Percentiles rank a stretch among this genome's conserved stretches.
Conservation (phyloP, 768 basidiomycete species). For the Leccinum barrowsii region DNA sequence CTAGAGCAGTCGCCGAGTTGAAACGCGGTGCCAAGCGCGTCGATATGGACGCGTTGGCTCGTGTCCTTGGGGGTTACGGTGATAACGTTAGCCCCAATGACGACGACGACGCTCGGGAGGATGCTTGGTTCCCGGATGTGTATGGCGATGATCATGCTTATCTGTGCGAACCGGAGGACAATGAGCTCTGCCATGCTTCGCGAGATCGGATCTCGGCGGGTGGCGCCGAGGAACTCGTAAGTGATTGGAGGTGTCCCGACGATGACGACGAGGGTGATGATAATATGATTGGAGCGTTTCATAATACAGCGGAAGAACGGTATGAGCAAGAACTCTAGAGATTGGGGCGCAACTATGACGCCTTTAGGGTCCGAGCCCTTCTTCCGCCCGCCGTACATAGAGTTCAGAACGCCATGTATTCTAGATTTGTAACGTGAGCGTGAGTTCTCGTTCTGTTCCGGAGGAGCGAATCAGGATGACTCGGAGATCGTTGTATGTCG, state of each 20-base stretch:
- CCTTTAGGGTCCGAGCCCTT: slow-evolving; percentile 1
- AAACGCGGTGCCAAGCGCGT: slow-evolving; percentile 41
- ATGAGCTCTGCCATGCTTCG: slow-evolving; percentile 3
- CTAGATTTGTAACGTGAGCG: slow-evolving; percentile 1
- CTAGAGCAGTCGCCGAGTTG: slow-evolving; percentile 11
- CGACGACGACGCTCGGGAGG: slow-evolving; percentile 3
- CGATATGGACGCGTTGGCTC: slow-evolving; percentile 54
- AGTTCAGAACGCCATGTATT: slow-evolving; percentile 2
- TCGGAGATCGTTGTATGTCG: background rate
- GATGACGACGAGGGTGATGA: background rate
- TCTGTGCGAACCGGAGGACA: slow-evolving; percentile 12
- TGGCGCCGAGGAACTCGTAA: slow-evolving; percentile 35
- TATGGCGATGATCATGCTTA: slow-evolving; percentile 16
- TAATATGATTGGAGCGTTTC: slow-evolving; percentile 13
- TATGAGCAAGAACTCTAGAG: slow-evolving; percentile 31
- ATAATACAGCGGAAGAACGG: slow-evolving; percentile 18
- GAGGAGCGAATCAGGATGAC: background rate
- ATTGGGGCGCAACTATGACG: background rate
- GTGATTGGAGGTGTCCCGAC: slow-evolving; percentile 50
- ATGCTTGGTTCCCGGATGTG: slow-evolving; percentile 17
- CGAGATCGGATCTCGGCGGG: slow-evolving; percentile 12
- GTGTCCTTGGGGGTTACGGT: slow-evolving; percentile 40
- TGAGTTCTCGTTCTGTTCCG: slow-evolving; percentile 2
- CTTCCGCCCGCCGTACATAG: background rate
- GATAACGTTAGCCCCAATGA: slow-evolving; percentile 25